phyloP scores from a whole-genome alignment of 345 rosid genomes.

The Populus pruinosa region DNA sequence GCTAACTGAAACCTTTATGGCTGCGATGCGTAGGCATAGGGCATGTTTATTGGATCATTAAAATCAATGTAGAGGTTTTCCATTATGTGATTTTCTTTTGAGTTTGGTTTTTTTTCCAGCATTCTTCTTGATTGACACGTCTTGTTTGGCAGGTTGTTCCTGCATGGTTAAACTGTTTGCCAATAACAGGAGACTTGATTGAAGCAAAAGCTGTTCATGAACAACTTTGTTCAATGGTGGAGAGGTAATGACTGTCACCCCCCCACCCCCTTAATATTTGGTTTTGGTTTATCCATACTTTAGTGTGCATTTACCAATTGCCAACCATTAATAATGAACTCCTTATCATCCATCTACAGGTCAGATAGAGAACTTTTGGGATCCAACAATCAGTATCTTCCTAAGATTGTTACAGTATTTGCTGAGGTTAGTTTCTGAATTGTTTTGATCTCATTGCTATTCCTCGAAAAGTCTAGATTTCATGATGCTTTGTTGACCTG shows the following conservation, averaged over 20 bases:
- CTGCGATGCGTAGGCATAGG: background rate
- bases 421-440: constrained; percentile 64
- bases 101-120: background rate
- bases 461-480: background rate
- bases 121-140: background rate
- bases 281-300: background rate
- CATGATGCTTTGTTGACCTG: background rate
- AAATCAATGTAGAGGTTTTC: background rate
- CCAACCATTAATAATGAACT: constrained; percentile 2
- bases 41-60: background rate
- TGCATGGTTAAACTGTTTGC: constrained; percentile 98
- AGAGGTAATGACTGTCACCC: constrained; percentile 48
- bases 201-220: constrained; percentile 98
- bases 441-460: background rate
- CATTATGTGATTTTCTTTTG: background rate
- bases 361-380: constrained; percentile 84
- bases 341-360: constrained; percentile 41
- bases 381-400: constrained; percentile 80
- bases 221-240: constrained; percentile 94
- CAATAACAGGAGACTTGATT: constrained; percentile 81
- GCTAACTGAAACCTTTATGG: background rate
- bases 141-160: constrained; percentile 67
- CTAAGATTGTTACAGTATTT: constrained; percentile 81
- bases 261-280: background rate
- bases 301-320: background rate